Evolutionary conservation across 257 asterid species (phyloP), one percentile per base, ranked within the genome.

Genomic region (Solanum chaucha): DNA sequence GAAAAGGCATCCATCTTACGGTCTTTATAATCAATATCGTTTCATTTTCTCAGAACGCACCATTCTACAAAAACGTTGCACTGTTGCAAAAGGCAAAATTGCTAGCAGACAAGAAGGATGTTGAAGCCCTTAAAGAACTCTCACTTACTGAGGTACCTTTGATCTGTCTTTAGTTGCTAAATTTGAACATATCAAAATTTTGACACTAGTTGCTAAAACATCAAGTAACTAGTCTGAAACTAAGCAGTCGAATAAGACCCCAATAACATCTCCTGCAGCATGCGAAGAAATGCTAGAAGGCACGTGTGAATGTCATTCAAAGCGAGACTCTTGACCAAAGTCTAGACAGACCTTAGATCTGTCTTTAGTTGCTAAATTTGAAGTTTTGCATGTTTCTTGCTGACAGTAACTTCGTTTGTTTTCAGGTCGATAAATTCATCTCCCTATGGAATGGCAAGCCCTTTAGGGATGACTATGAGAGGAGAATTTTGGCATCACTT

Each of bases 91-190:
- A 92, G 88, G 96, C 95, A 86, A 96, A 91, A 90, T 90, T 87
- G 67, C 92, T 94, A 87, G 99, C 98, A 41, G 93, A 93, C 8
- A 93, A 93, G 87, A 95, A 94, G 90, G 98, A 96, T 59, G 82
- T 92, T 28, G 94, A 88, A 82, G 91, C 95, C 78, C 91, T 95
- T 82, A 92, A 90, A 86, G 94, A 93, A 88, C 95, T 93, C 88
- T 86, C 92, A 26, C 86, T 85, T 34, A 58, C 93, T n/a, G 98
- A 96, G 99, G 99, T 96, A 85, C 41, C 91, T 65, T 82, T 58
- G 68, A 80, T 84, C 28, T 41, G 84, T 65, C 75, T 41, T 22
- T 26, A 28, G 32, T 55, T 8, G 51, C 64, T 75, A 1, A 55
- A 55, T 19, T 55, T 55, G 24, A 55, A 55, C 65, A 19, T 55